Evolutionary conservation across 2,329 filamentous ascomycete species (phyloP).

Genomic region (Pseudogymnoascus verrucosus): DNA sequence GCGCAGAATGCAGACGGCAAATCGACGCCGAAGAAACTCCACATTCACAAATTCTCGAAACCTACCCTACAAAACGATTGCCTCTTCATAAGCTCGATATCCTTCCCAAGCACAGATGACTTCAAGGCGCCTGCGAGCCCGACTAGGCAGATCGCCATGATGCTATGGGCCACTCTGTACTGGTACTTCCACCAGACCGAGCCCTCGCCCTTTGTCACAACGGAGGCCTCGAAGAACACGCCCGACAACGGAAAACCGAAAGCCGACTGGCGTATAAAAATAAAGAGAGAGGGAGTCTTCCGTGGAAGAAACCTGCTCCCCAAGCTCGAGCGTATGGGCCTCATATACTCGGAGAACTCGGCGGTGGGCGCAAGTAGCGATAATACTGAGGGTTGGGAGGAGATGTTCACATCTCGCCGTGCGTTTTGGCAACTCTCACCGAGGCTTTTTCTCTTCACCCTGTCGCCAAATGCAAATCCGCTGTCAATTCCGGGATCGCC

Average conservation of each 20-base stretch:
- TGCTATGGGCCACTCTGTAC: constrained; percentile 88
- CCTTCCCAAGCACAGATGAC: constrained; percentile 70
- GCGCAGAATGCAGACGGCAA: constrained; percentile 8
- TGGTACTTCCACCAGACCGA: constrained; percentile 94
- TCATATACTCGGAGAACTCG: constrained; percentile 70
- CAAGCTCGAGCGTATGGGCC: constrained; percentile 88
- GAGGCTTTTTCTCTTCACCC: constrained; percentile 78
- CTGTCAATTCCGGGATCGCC: constrained; percentile 43
- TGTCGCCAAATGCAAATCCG: constrained; percentile 45
- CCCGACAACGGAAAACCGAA: constrained; percentile 63
- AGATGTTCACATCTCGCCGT: constrained; percentile 73
- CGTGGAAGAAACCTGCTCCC: constrained; percentile 66
- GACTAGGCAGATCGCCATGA: constrained; percentile 87
- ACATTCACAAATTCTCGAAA: constrained; percentile 57
- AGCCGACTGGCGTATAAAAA: constrained; percentile 79
- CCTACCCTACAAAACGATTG: constrained; percentile 74
- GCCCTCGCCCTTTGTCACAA: constrained; percentile 57
- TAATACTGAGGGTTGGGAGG: constrained; percentile 58
- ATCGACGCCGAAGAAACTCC: constrained; percentile 26
- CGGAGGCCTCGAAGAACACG: constrained; percentile 55
- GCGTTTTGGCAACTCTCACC: constrained; percentile 92
- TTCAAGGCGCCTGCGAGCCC: constrained; percentile 74
- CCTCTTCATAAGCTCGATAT: constrained; percentile 87
- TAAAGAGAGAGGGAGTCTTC: constrained; percentile 82
- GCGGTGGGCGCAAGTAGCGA: constrained; percentile 59